A percentile compares a stretch with the other conserved stretches of the same genome.
Conservation (phyloP, 2,329 filamentous ascomycete genomes). For the Stemphylium lycopersici region DNA sequence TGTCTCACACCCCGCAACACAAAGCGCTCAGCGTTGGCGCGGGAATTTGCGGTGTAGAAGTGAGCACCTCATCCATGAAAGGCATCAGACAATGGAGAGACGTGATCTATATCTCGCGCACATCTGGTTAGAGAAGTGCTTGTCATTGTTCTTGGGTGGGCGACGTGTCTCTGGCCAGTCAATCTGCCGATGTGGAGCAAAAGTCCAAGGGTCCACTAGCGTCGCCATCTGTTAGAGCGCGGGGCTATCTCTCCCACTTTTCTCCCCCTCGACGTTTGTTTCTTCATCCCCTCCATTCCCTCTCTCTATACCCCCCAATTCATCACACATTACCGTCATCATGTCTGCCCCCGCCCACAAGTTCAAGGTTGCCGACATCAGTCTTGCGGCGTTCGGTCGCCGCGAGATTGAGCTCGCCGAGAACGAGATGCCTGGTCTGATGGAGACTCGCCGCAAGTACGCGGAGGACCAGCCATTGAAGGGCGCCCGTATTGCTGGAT, state of each 20-base stretch:
- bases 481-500: conserved; percentile 95
- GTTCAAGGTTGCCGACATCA: conserved; percentile 98
- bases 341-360: conserved; percentile 83
- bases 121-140: not conserved
- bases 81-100: not conserved
- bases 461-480: conserved; percentile 89
- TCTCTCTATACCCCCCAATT: conserved; percentile 14
- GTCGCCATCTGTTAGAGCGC: conserved; percentile 14
- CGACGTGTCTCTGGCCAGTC: conserved; percentile 8
- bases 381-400: conserved; percentile 96
- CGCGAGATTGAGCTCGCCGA: conserved; percentile 99
- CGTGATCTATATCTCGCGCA: not conserved
- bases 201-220: conserved; percentile 16
- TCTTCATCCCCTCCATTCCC: conserved; percentile 20
- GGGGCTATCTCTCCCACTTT: conserved; percentile 21
- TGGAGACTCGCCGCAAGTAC: conserved; percentile 93
- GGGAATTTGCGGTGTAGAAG: not conserved
- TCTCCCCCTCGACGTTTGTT: conserved; percentile 11
- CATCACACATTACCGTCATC: conserved; percentile 41
- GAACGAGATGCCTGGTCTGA: conserved; percentile 91
- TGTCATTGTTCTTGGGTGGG: not conserved
- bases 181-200: conserved; percentile 13
- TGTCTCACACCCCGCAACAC: conserved; percentile 9
- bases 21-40: not conserved
- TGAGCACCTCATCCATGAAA: not conserved